A percentile compares a stretch with the other conserved stretches of the same genome.
These are phyloP conservation scores for Aspergillus bombycis DNA, from an alignment of 2,329 filamentous ascomycete genomes.

Conservation along the genomic window DNA sequence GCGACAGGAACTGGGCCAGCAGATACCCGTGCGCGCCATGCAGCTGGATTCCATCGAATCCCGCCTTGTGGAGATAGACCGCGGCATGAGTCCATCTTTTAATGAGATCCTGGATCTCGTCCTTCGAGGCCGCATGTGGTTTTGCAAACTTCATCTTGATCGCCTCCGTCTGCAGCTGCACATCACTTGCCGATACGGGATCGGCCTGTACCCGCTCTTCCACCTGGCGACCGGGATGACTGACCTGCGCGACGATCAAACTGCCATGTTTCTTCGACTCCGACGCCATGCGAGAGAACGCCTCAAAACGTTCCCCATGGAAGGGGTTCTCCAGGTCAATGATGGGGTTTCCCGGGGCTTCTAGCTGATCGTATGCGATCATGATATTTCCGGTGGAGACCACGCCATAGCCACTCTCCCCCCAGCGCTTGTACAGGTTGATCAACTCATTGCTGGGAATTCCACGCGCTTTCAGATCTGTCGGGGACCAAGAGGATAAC, in stretches of 20 bases:
- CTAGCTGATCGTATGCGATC: conserved; percentile 63
- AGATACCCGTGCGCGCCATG: conserved; percentile 64
- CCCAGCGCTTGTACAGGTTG: conserved; percentile 65
- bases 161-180: conserved; percentile 44
- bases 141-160: conserved; percentile 39
- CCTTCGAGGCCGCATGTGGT: conserved; percentile 34
- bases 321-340: conserved; percentile 57
- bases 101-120: conserved; percentile 56
- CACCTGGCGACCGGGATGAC: conserved; percentile 65
- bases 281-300: conserved; percentile 60
- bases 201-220: conserved; percentile 48
- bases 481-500: conserved; percentile 63
- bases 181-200: conserved; percentile 56
- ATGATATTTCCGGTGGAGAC: conserved; percentile 67
- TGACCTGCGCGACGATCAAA: conserved; percentile 63
- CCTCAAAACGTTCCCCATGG: conserved; percentile 61
- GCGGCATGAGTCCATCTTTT: conserved; percentile 64
- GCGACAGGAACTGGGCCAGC: conserved; percentile 58
- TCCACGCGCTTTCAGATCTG: conserved; percentile 55
- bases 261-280: conserved; percentile 60
- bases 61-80: conserved; percentile 64
- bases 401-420: conserved; percentile 58
- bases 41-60: conserved; percentile 57
- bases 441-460: conserved; percentile 57
- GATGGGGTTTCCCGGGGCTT: conserved; percentile 61